Evolutionary conservation across 805 yeast genomes (phyloP).

Genomic region (Kodamaea neixiangensis): DNA sequence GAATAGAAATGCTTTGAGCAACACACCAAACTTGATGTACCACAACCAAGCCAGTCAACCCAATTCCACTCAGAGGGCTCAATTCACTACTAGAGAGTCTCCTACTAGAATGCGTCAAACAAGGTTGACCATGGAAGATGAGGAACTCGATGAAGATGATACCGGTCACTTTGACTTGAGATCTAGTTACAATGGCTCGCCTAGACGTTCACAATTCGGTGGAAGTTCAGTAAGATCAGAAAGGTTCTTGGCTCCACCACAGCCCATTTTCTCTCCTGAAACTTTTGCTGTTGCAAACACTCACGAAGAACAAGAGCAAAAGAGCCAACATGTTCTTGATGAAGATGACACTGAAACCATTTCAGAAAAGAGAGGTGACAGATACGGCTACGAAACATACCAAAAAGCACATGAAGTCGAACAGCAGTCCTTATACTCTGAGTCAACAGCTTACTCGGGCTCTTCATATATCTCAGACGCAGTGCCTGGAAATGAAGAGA

Average conservation of each 20-base stretch:
- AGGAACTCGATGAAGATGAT: slow-evolving; percentile 25
- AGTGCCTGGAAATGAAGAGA: slow-evolving; percentile 18
- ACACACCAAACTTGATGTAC: slow-evolving; percentile 30
- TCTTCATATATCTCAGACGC: slow-evolving; percentile 26
- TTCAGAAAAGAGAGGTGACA: slow-evolving; percentile 25
- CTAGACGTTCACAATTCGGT: slow-evolving; percentile 32
- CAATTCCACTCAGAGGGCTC: slow-evolving; percentile 46
- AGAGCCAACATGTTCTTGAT: background rate
- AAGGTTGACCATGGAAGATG: slow-evolving; percentile 48
- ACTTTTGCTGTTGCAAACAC: slow-evolving; percentile 62
- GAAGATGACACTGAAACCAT: slow-evolving; percentile 24
- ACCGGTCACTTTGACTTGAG: slow-evolving; percentile 17
- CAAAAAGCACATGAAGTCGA: slow-evolving; percentile 37
- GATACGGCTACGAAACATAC: slow-evolving; percentile 38
- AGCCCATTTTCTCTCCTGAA: slow-evolving; percentile 62
- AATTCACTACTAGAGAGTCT: slow-evolving; percentile 68
- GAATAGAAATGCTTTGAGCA: slow-evolving; percentile 20
- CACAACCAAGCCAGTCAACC: slow-evolving; percentile 5
- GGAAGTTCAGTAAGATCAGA: slow-evolving; percentile 42
- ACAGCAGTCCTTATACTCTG: slow-evolving; percentile 37
- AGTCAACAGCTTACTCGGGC: slow-evolving; percentile 35
- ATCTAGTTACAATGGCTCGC: slow-evolving; percentile 35
- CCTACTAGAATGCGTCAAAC: slow-evolving; percentile 59
- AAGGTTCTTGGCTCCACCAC: slow-evolving; percentile 61
- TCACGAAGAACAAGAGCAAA: slow-evolving; percentile 16